These are phyloP conservation scores for Canavalia gladiata DNA, from an alignment of 306 rosid species.

Conservation along the genomic window DNA sequence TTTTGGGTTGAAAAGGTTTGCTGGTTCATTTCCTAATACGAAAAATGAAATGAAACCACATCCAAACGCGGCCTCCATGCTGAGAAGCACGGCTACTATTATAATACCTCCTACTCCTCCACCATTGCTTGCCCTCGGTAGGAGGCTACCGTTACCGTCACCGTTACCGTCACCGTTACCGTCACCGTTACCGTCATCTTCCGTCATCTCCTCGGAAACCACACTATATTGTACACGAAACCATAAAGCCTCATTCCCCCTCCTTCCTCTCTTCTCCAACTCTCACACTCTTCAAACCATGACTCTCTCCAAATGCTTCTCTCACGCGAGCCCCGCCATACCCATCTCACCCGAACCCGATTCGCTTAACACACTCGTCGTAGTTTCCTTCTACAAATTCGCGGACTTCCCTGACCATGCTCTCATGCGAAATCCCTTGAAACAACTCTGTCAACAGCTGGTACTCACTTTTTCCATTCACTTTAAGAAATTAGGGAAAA, in stretches of 20 bases:
- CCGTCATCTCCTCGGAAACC: conserved; percentile 49
- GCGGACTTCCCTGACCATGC: conserved; percentile 86
- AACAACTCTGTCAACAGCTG: conserved; percentile 81
- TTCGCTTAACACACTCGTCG: conserved; percentile 60
- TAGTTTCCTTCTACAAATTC: conserved; percentile 92
- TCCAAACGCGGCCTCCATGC: conserved; percentile 58
- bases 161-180: conserved; percentile 30
- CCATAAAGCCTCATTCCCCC: conserved; percentile 34
- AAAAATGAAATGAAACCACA: conserved; percentile 34
- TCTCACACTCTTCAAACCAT: conserved; percentile 53
- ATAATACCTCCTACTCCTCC: conserved; percentile 13
- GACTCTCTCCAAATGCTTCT: conserved; percentile 63
- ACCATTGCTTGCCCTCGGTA: conserved; percentile 47
- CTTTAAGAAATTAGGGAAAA: neutral
- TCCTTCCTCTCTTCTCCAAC: conserved; percentile 38
- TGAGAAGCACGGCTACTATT: conserved; percentile 45
- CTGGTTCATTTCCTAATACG: neutral
- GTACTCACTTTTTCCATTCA: conserved; percentile 56
- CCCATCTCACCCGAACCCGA: conserved; percentile 49
- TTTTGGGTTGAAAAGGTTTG: conserved; percentile 14
- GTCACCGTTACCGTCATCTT: conserved; percentile 39
- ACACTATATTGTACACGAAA: conserved; percentile 18
- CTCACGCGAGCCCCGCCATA: conserved; percentile 45
- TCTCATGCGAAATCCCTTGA: conserved; percentile 76
- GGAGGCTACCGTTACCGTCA: conserved; percentile 57